A percentile compares a stretch with the other conserved stretches of the same genome.
phyloP scores from a whole-genome alignment of 768 basidiomycete species.

The Phanerodontia chrysosporium region DNA sequence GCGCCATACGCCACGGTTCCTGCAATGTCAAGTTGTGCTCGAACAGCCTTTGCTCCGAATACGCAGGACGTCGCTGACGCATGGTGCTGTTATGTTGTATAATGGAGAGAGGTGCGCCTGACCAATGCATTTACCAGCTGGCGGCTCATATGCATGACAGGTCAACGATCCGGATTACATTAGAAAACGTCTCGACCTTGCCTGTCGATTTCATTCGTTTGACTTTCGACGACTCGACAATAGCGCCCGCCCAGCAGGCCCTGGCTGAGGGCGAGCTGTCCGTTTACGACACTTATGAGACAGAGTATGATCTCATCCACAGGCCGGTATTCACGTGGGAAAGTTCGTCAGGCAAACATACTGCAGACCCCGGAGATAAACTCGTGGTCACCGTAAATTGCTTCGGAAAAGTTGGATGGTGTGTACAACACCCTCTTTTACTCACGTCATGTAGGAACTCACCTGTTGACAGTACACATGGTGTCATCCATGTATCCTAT shows the following conservation, averaged over 20 bases:
- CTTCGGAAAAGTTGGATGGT: slow-evolving; percentile 93
- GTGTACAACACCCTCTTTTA: slow-evolving; percentile 26
- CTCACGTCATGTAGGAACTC: background rate
- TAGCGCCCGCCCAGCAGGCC: slow-evolving; percentile 67
- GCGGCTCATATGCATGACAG: slow-evolving; percentile 35
- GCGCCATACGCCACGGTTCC: slow-evolving; percentile 40
- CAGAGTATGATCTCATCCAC: slow-evolving; percentile 75
- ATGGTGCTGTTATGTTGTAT: slow-evolving; percentile 93
- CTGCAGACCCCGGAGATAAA: slow-evolving; percentile 71
- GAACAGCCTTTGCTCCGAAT: slow-evolving; percentile 88
- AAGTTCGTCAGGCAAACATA: slow-evolving; percentile 36
- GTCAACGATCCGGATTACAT: slow-evolving; percentile 75
- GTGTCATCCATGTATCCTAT: slow-evolving; percentile 82
- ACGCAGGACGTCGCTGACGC: slow-evolving; percentile 82
- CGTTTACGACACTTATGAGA: slow-evolving; percentile 86
- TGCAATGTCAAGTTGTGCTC: slow-evolving; percentile 81
- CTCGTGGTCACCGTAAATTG: slow-evolving; percentile 66
- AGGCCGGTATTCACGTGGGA: slow-evolving; percentile 81
- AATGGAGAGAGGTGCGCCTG: slow-evolving; percentile 80
- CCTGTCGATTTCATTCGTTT: slow-evolving; percentile 84
- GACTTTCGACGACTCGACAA: slow-evolving; percentile 88
- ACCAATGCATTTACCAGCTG: background rate
- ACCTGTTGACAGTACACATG: slow-evolving; percentile 78
- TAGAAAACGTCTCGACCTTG: slow-evolving; percentile 85
- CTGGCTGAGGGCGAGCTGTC: slow-evolving; percentile 78